These are phyloP conservation scores for Centrapalus pauciflorus DNA, from an alignment of 129 eudicot species.

Conservation along the genomic window DNA sequence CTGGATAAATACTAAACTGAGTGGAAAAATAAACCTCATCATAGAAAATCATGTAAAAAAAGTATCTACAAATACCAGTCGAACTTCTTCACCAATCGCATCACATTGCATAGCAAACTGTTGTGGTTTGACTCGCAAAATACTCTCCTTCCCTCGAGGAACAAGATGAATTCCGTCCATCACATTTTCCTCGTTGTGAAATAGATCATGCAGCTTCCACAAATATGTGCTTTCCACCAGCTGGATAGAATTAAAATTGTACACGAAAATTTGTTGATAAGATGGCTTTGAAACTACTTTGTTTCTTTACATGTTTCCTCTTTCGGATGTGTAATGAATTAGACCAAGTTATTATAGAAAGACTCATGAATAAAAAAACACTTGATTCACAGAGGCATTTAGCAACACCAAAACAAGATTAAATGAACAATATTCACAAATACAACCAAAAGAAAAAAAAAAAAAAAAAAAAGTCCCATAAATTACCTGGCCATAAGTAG, in stretches of 20 bases:
- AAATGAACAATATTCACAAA: too few relatives aligned
- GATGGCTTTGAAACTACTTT: too few relatives aligned
- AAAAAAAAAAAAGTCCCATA: too few relatives aligned
- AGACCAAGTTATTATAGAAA: too few relatives aligned
- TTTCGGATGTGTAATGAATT: too few relatives aligned
- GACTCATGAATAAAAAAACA: too few relatives aligned
- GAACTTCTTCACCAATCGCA: slow-evolving; percentile 44
- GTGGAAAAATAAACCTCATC: slow-evolving; percentile 1
- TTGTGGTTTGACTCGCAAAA: slow-evolving; percentile 39
- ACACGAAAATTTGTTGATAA: too few relatives aligned
- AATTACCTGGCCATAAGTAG: slow-evolving; percentile 66
- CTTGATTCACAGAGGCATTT: too few relatives aligned
- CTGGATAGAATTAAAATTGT: slow-evolving; percentile 22
- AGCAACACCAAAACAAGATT: too few relatives aligned
- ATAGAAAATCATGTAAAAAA: background rate
- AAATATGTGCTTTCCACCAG: slow-evolving; percentile 52
- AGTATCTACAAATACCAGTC: slow-evolving; percentile 33
- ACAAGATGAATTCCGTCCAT: slow-evolving; percentile 49
- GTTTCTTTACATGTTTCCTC: too few relatives aligned
- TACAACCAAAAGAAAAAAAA: too few relatives aligned
- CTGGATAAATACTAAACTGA: slow-evolving; percentile 37
- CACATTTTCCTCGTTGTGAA: slow-evolving; percentile 31
- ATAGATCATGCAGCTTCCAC: slow-evolving; percentile 52
- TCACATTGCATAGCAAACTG: slow-evolving; percentile 68
- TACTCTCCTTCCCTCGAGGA: slow-evolving; percentile 31